Conservation (phyloP, 2,329 filamentous ascomycete genomes). For the Malbranchea zuffiana region DNA sequence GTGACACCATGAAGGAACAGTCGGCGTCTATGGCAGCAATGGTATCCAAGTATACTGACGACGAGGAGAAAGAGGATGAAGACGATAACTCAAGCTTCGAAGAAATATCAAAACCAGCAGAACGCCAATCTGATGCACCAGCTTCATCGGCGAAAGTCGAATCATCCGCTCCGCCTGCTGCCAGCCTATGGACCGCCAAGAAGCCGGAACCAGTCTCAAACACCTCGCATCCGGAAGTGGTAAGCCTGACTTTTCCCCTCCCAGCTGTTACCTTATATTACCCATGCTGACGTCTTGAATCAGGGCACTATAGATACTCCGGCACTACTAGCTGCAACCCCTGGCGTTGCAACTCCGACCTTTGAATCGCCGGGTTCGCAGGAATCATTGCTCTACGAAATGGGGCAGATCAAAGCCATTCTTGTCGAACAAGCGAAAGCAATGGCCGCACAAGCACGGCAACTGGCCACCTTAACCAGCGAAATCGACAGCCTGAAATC, state of each 20-base stretch:
- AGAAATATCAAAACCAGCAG: constrained; percentile 64
- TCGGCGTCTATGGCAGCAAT: constrained; percentile 75
- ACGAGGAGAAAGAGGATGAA: constrained; percentile 46
- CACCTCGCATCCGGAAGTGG: constrained; percentile 6
- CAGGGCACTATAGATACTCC: neutral
- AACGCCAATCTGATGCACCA: constrained; percentile 42
- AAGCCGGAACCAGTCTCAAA: constrained; percentile 8
- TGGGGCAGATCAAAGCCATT: constrained; percentile 66
- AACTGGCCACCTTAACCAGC: constrained; percentile 57
- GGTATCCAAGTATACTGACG: constrained; percentile 77
- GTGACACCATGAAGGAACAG: constrained; percentile 59
- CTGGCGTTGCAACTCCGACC: constrained; percentile 31
- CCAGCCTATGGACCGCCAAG: constrained; percentile 10
- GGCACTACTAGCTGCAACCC: constrained; percentile 19
- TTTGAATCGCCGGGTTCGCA: constrained; percentile 25
- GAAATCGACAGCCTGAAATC: constrained; percentile 76
- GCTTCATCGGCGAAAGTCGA: constrained; percentile 20
- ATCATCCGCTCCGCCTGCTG: constrained; percentile 10
- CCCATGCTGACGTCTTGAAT: neutral
- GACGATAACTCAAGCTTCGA: constrained; percentile 75
- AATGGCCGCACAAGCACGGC: constrained; percentile 64
- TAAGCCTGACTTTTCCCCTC: neutral
- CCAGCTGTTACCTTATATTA: neutral
- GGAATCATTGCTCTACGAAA: constrained; percentile 51
- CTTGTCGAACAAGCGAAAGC: constrained; percentile 67